Percentiles rank a stretch among this genome's conserved stretches.
Conservation (phyloP, 208 protist genomes). For the Crithidia thermophila region DNA sequence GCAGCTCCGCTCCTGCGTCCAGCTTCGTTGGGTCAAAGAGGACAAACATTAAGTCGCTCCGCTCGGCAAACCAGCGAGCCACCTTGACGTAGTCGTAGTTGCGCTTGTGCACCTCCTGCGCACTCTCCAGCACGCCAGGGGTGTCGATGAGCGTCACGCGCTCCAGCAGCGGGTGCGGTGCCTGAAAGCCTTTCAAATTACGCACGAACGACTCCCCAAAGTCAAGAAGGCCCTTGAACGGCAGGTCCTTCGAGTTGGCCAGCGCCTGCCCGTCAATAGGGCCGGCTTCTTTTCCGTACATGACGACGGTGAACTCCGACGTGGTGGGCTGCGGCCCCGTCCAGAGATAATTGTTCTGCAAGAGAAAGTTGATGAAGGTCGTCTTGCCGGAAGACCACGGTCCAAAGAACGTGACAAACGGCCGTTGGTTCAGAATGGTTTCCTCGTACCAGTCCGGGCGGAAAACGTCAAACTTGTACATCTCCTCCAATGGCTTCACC, state of each 20-base stretch:
- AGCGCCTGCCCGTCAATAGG: conserved; percentile 86
- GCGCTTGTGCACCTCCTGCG: conserved; percentile 53
- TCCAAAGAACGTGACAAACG: conserved; percentile 75
- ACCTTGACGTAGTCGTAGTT: conserved; percentile 78
- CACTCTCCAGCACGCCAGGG: conserved; percentile 75
- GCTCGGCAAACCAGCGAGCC: conserved; percentile 77
- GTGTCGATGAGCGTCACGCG: conserved; percentile 77
- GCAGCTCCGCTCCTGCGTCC: conserved; percentile 69
- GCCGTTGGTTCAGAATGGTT: conserved; percentile 59
- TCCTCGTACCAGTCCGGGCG: conserved; percentile 68
- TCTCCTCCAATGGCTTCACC: conserved; percentile 70
- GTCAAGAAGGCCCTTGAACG: conserved; percentile 84
- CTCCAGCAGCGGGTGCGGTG: conserved; percentile 84
- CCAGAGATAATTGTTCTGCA: conserved; percentile 75
- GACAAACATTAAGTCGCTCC: conserved; percentile 80
- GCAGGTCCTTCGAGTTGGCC: conserved; percentile 80
- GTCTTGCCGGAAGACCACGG: conserved; percentile 83
- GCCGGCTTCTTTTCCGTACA: conserved; percentile 64
- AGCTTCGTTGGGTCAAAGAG: conserved; percentile 85
- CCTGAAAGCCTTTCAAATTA: conserved; percentile 86
- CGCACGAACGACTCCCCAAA: conserved; percentile 91
- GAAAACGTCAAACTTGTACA: conserved; percentile 72
- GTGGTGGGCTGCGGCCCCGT: conserved; percentile 83
- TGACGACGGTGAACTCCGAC: conserved; percentile 74
- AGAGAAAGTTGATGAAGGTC: conserved; percentile 84